A percentile compares a stretch with the other conserved stretches of the same genome.
Evolutionary conservation across 441 rosid genomes (phyloP).

Genomic region (Euphorbia celastroides): DNA sequence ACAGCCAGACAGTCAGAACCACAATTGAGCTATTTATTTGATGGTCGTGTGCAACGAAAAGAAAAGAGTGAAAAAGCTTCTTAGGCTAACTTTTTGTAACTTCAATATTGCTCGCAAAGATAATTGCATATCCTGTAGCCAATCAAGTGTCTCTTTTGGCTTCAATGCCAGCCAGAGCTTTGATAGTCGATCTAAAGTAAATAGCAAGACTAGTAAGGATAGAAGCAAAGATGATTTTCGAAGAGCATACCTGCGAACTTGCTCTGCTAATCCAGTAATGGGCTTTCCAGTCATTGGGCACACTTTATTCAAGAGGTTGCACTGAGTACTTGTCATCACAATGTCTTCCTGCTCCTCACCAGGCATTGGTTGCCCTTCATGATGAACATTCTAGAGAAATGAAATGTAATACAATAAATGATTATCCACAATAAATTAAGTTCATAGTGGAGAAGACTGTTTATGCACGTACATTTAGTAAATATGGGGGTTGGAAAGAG

Average conservation of each 20-base stretch:
- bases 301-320: conserved; percentile 55
- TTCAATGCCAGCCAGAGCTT: background rate
- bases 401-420: background rate
- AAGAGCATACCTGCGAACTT: conserved; percentile 71
- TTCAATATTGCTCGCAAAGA: background rate
- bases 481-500: background rate
- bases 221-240: conserved; percentile 1
- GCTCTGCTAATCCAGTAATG: conserved; percentile 60
- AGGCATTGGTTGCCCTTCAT: conserved; percentile 79
- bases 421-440: conserved; percentile 1
- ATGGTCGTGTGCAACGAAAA: background rate
- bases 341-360: conserved; percentile 94
- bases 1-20: background rate
- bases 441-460: background rate
- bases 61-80: background rate
- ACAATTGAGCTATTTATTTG: background rate
- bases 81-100: background rate
- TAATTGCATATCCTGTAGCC: background rate
- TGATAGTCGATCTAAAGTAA: conserved; percentile 2
- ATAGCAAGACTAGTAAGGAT: background rate
- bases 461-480: background rate
- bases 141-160: background rate
- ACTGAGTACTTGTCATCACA: conserved; percentile 81
- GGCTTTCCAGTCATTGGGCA: conserved; percentile 90
- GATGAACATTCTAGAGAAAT: conserved; percentile 78